Evolutionary conservation across 148 eudicot species (phyloP).

Genomic region (Persicaria maculosa): DNA sequence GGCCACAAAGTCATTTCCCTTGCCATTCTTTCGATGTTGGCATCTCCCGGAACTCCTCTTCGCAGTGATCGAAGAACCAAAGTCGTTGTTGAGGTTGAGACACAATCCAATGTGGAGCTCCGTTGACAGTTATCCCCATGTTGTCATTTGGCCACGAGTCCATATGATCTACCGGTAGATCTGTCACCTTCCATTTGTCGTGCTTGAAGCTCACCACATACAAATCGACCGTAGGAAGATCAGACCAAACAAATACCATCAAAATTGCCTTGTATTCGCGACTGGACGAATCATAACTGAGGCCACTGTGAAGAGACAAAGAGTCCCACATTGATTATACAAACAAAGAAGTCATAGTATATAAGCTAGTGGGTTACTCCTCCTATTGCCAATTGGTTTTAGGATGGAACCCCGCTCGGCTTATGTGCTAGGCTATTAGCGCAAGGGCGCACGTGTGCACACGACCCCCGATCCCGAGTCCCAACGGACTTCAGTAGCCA

Average conservation of each 20-base stretch:
- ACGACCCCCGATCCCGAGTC: no score
- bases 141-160: neutral
- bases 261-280: neutral
- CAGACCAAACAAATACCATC: no score
- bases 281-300: neutral
- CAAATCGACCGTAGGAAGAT: neutral
- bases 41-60: neutral
- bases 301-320: no score
- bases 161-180: neutral
- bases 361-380: no score
- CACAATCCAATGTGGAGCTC: neutral
- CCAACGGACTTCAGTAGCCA: no score
- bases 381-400: no score
- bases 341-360: no score
- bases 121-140: neutral
- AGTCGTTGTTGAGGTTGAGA: neutral
- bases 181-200: neutral
- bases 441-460: no score
- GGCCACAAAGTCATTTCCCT: neutral
- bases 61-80: neutral
- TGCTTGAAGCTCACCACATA: conserved; percentile 3
- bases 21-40: neutral
- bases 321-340: no score
- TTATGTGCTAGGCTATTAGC: no score
- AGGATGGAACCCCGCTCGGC: no score